These are phyloP conservation scores for Rhodamnia rubescens DNA, from an alignment of 345 rosid genomes.

Conservation along the genomic window DNA sequence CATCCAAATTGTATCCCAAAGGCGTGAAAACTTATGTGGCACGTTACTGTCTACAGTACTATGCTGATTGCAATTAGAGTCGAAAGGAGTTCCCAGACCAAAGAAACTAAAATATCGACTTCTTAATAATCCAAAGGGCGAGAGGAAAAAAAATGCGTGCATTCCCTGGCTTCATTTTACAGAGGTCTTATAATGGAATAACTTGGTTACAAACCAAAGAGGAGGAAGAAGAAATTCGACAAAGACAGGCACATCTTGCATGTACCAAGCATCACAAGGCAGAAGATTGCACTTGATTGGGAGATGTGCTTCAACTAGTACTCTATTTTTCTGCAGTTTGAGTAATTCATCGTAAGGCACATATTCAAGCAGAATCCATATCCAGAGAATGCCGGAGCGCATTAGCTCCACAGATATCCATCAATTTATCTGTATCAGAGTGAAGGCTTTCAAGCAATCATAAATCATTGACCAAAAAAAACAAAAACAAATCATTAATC, in stretches of 20 bases:
- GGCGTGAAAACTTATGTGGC: background rate
- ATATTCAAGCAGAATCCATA: background rate
- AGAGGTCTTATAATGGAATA: background rate
- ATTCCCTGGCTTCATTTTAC: background rate
- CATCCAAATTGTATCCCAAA: background rate
- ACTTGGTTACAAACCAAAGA: background rate
- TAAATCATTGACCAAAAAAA: background rate
- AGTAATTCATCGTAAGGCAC: background rate
- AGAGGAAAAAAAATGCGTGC: background rate
- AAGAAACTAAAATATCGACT: background rate
- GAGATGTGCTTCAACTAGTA: background rate
- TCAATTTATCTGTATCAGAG: background rate
- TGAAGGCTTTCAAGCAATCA: background rate
- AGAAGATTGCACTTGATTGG: background rate
- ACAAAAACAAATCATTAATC: background rate
- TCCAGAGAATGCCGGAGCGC: background rate
- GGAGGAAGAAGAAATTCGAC: background rate
- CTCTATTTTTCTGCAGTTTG: background rate
- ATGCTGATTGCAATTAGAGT: background rate
- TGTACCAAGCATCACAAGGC: background rate
- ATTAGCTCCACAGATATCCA: background rate
- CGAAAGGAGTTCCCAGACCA: background rate
- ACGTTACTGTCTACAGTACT: background rate
- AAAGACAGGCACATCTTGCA: background rate
- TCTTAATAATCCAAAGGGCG: background rate